phyloP scores from a whole-genome alignment of 1,284 basidiomycete species.

The Wallemia ichthyophaga region DNA sequence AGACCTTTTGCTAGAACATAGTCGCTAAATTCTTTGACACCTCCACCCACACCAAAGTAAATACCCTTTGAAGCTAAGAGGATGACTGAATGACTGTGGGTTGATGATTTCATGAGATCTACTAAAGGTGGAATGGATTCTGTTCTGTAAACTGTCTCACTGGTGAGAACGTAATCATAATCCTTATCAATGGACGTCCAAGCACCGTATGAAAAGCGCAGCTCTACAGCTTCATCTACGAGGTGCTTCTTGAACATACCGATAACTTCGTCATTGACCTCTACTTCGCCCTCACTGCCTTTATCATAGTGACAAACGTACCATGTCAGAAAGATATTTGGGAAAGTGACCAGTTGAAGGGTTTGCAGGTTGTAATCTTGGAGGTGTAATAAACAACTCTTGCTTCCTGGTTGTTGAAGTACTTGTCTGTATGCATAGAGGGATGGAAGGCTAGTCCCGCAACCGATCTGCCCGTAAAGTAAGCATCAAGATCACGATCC shows the following conservation, averaged over 20 bases:
- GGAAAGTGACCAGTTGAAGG: conserved; percentile 47
- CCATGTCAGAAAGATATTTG: conserved; percentile 65
- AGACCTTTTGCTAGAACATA: not conserved
- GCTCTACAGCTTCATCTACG: conserved; percentile 21
- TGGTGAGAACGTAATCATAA: conserved; percentile 52
- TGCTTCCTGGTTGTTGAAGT: conserved; percentile 16
- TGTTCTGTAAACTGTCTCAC: conserved; percentile 68
- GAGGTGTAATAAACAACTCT: conserved; percentile 28
- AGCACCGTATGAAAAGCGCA: conserved; percentile 52
- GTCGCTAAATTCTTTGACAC: conserved; percentile 40
- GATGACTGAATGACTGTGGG: conserved; percentile 4
- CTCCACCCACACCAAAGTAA: conserved; percentile 90
- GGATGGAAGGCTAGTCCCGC: conserved; percentile 65
- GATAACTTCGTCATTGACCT: conserved; percentile 24
- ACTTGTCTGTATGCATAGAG: conserved; percentile 36
- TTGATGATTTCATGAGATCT: conserved; percentile 16
- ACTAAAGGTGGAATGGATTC: conserved; percentile 38
- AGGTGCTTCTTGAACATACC: conserved; percentile 19
- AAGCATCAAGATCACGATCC: not conserved
- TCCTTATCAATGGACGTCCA: conserved; percentile 30
- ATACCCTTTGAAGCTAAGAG: conserved; percentile 28
- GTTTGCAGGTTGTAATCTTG: conserved; percentile 83
- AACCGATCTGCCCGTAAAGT: conserved; percentile 35
- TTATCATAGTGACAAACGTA: conserved; percentile 19
- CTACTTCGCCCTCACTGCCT: conserved; percentile 22